A percentile compares a stretch with the other conserved stretches of the same genome.
These are phyloP conservation scores for Picea glauca DNA, from an alignment of 75 land plant genomes.

Conservation along the genomic window DNA sequence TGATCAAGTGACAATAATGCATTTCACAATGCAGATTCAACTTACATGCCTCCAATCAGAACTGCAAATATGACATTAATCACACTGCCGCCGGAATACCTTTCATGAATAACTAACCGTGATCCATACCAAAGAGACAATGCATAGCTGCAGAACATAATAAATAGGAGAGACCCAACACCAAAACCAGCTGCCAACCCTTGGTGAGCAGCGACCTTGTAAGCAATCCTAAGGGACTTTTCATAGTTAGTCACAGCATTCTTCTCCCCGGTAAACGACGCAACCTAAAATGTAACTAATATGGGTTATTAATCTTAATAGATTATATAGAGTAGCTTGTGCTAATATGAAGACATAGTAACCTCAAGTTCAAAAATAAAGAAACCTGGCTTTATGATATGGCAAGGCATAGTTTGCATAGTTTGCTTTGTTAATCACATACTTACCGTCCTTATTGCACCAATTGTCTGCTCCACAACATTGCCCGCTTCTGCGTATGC, in stretches of 20 bases:
- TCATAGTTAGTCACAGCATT: slow-evolving; percentile 64
- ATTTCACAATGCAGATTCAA: slow-evolving; percentile 9
- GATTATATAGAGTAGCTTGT: too few species aligned
- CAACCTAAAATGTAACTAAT: slow-evolving; percentile 42
- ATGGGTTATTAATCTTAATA: too few species aligned
- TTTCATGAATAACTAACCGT: slow-evolving; percentile 52
- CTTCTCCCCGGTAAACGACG: slow-evolving; percentile 88
- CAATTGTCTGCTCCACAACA: slow-evolving; percentile 58
- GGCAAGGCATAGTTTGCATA: not conserved
- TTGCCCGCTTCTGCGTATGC: slow-evolving; percentile 61
- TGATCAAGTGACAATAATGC: not conserved
- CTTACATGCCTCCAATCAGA: slow-evolving; percentile 89
- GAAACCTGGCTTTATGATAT: too few species aligned
- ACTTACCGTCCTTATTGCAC: slow-evolving; percentile 61
- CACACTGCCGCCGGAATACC: slow-evolving; percentile 69
- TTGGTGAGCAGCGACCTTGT: slow-evolving; percentile 54
- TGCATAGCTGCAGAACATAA: slow-evolving; percentile 58
- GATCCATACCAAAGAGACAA: slow-evolving; percentile 89
- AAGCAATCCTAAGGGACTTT: slow-evolving; percentile 53
- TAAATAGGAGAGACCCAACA: slow-evolving; percentile 50
- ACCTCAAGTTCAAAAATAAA: too few species aligned
- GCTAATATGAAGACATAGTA: too few species aligned
- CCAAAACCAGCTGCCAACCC: slow-evolving; percentile 74
- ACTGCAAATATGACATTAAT: slow-evolving; percentile 78
- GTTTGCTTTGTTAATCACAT: slow-evolving; percentile 6